Evolutionary conservation across 495 filamentous ascomycete species (phyloP), one percentile per base, ranked within the genome.

Genomic region (Apiosordaria backusii): DNA sequence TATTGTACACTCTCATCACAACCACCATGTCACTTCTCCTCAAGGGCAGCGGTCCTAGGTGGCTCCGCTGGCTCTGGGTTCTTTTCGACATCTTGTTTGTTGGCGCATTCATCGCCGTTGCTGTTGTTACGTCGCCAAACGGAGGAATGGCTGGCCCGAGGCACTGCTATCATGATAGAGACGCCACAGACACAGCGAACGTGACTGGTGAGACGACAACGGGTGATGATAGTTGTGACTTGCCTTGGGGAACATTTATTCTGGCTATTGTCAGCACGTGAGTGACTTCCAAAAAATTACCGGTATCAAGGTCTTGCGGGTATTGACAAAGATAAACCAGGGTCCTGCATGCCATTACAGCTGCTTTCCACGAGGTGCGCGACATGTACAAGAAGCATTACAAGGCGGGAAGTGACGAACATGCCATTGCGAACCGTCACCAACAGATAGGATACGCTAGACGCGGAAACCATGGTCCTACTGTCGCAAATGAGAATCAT

Each of bases 51-150:
- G 73, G 67, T 15, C 65, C 67, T 0, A 66, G 67, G 21, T 64
- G 65, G 62, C 63, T 77, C 4, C 69, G 74, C 0, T 74, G 74
- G 70, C 29, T 75, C 13, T 66, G 73, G 60, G 70, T 76, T 7
- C 9, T 76, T 25, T 60, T 68, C 4, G 70, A 70, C 70, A 3
- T 77, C 4, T 7, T 65, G 23, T 79, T 79, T 61, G 72, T 76
- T 4, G 75, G 70, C 4, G 75, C 74, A 1, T 77, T 77, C 67
- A 76, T 77, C 52, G 71, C 72, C 4, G 72, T 79, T 21, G 67
- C 75, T 1, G 70, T 76, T 0, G 57, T 79, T n/a, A 79, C 75
- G 13, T 60, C 67, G 9, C 76, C 75, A 3, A 63, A 67, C 21
- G 70, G 74, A 13, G 75, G 75, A 1, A 23, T 27, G 9, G 67